Evolutionary conservation across 2,329 filamentous ascomycete genomes (phyloP).

Genomic region (Monilinia fructicola): DNA sequence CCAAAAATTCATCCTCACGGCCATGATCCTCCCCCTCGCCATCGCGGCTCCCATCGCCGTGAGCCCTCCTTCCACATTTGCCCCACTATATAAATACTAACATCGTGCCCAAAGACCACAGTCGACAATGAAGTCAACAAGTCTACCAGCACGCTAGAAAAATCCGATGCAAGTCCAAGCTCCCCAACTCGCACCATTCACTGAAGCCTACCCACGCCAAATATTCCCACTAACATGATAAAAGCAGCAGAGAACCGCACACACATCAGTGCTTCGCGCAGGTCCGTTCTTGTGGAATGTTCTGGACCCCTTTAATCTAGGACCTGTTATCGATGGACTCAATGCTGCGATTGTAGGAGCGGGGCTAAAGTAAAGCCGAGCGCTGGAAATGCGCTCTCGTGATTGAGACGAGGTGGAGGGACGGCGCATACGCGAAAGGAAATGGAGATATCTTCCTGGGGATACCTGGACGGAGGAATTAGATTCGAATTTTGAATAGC

Average conservation of each 20-base stretch:
- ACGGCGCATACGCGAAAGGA: no score
- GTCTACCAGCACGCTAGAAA: not conserved
- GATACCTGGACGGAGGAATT: not conserved
- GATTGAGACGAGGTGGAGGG: not conserved
- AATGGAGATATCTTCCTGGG: not conserved
- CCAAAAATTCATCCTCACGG: not conserved
- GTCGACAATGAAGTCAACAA: not conserved
- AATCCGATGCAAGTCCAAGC: conserved; percentile 2
- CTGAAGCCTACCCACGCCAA: no score
- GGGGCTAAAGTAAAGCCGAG: not conserved
- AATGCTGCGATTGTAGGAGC: not conserved
- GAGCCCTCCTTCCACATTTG: no score
- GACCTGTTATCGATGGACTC: not conserved
- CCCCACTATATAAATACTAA: not conserved
- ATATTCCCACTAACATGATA: not conserved
- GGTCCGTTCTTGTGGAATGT: not conserved
- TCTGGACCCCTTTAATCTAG: not conserved
- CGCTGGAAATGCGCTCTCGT: not conserved
- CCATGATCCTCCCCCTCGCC: not conserved
- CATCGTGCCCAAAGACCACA: not conserved
- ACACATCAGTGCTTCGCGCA: not conserved
- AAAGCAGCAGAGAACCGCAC: not conserved
- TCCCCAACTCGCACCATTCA: not conserved
- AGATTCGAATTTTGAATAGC: not conserved
- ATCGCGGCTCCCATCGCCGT: conserved; percentile 2